A percentile compares a stretch with the other conserved stretches of the same genome.
phyloP scores from a whole-genome alignment of 805 yeast genomes.

The Kodamaea fukazawae region DNA sequence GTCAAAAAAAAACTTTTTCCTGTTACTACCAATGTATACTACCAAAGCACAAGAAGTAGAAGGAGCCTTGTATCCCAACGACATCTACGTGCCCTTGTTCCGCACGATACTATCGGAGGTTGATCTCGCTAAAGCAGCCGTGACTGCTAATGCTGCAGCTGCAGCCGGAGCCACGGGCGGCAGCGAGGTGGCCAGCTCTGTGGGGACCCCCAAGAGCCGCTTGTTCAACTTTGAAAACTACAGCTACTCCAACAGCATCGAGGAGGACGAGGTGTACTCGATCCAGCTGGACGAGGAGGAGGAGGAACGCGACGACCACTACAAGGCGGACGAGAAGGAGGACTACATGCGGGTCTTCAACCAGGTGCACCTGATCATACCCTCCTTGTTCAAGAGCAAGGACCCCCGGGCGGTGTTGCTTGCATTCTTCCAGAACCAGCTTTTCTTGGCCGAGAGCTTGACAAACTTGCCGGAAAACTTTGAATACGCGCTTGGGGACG shows the following conservation, averaged over 20 bases:
- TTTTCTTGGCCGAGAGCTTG: slow-evolving; percentile 15
- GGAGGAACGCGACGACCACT: slow-evolving; percentile 4
- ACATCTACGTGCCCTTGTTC: too few species aligned
- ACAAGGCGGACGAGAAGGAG: slow-evolving; percentile 1
- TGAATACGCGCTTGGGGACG: slow-evolving; percentile 3
- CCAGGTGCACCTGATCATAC: slow-evolving; percentile 5
- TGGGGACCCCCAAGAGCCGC: too few species aligned
- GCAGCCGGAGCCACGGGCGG: too few species aligned
- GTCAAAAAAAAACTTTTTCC: too few species aligned
- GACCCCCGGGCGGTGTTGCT: slow-evolving; percentile 5
- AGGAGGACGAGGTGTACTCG: slow-evolving; percentile 11
- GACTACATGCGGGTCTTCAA: slow-evolving; percentile 2
- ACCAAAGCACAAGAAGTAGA: too few species aligned
- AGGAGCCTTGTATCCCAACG: too few species aligned
- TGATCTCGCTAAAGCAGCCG: too few species aligned
- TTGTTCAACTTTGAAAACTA: slow-evolving; percentile 2
- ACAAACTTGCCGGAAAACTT: slow-evolving; percentile 12
- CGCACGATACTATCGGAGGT: too few species aligned
- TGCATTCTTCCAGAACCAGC: slow-evolving; percentile 15
- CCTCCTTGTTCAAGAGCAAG: slow-evolving; percentile 4
- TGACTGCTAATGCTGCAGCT: too few species aligned
- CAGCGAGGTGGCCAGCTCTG: too few species aligned
- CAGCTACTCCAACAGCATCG: slow-evolving; percentile 8
- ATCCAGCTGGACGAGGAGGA: slow-evolving; percentile 5
- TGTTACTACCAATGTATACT: too few species aligned